Evolutionary conservation across 345 rosid genomes (phyloP), one percentile per base, ranked within the genome.

Genomic region (Linum trigynum): DNA sequence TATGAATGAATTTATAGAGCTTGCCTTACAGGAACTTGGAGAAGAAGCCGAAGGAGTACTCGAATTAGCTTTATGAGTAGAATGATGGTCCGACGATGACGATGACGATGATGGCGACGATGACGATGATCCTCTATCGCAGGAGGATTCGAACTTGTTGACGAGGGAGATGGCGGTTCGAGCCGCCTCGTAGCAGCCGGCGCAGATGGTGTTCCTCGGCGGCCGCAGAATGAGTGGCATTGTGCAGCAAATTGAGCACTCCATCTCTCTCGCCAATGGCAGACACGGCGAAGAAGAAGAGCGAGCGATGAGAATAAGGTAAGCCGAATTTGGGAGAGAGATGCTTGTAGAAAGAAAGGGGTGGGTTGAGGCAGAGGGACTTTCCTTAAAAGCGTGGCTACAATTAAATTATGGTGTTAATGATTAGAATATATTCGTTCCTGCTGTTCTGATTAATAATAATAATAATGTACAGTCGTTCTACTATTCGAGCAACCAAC

Each of bases 191-290:
- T 76, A 89, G 79, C 98, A 92, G 1, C 86, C 78, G 2, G 78
- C 82, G 37, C 98, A 92, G 59, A 92, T 92, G 10, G 83, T 82
- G 71, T 92, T 92, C 77, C 98, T 89, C 7, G 97, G 95, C 17
- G 96, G 96, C 75, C 95, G 79, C 41, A 89, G 72, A 63, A 81
- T 77, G 2, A 80, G 65, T 11, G 98, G 96, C 84, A 87, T 81
- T 5, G 96, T 74, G 57, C 81, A 82, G 62, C 98, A 89, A 2
- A 92, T 79, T 0, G 89, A 84, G 78, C 98, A 92, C 68, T 92
- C 98, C 96, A 91, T 91, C 42, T 43, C 16, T 65, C 17, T 38
- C 59, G 50, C 57, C 51, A 35, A 12, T 23, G 14, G 40, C 2
- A 8, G 8, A 55, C 32, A 16, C 3, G 14, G 2, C 10, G 8